phyloP scores from a whole-genome alignment of 1,284 basidiomycete genomes.

The Entoloma clypeatum region DNA sequence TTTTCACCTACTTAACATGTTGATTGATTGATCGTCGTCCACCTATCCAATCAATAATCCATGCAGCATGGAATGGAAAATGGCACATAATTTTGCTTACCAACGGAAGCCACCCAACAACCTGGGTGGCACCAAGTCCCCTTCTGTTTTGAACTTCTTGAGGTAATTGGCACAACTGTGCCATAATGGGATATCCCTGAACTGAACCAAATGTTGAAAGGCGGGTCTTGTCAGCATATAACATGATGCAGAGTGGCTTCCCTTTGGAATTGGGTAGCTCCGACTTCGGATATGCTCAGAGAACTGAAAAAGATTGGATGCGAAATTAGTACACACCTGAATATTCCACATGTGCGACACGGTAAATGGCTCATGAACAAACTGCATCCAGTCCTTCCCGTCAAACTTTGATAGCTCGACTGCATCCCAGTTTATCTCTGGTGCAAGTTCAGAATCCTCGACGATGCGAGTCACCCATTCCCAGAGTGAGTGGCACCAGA shows the following conservation, averaged over 20 bases:
- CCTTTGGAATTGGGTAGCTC: constrained; percentile 10
- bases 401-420: constrained; percentile 26
- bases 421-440: constrained; percentile 23
- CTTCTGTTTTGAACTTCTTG: constrained; percentile 29
- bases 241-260: constrained; percentile 16
- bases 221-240: constrained; percentile 41
- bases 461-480: constrained; percentile 22
- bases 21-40: too few species aligned
- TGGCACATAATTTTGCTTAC: constrained; percentile 23
- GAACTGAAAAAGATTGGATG: neutral
- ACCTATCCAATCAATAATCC: too few species aligned
- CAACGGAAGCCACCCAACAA: constrained; percentile 38
- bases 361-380: constrained; percentile 33
- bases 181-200: constrained; percentile 37
- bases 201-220: constrained; percentile 34
- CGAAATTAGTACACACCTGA: constrained; percentile 16
- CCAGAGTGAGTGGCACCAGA: constrained; percentile 19
- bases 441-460: constrained; percentile 18
- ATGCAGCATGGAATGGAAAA: too few species aligned
- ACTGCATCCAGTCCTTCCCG: constrained; percentile 24
- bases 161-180: constrained; percentile 29
- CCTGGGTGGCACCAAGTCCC: constrained; percentile 27
- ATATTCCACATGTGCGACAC: constrained; percentile 21
- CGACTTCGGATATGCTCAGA: constrained; percentile 7
- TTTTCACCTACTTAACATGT: too few species aligned